Evolutionary conservation across 2,329 filamentous ascomycete species (phyloP).

Genomic region (Mariannaea elegans): DNA sequence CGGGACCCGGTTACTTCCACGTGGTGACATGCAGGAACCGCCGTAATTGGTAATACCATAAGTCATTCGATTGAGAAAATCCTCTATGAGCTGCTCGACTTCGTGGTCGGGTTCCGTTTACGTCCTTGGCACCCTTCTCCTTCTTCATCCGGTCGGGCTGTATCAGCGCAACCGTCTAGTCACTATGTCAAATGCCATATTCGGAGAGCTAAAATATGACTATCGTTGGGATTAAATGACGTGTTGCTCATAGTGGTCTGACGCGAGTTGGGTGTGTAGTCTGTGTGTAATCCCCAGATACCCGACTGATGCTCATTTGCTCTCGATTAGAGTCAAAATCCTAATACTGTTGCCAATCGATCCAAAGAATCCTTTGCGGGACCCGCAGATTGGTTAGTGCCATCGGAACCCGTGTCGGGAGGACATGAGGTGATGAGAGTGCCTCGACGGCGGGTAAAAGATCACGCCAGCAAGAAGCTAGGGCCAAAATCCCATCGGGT

Average conservation of each 20-base stretch:
- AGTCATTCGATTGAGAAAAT: neutral
- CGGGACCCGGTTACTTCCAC: neutral
- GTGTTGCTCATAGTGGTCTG: neutral
- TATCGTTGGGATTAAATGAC: no score
- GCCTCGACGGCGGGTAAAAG: neutral
- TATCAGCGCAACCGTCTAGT: neutral
- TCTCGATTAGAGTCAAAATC: neutral
- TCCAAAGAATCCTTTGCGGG: neutral
- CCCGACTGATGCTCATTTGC: neutral
- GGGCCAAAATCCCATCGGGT: neutral
- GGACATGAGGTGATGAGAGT: neutral
- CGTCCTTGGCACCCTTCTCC: neutral
- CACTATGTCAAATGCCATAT: no score
- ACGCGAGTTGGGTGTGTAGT: no score
- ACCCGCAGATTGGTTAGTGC: slow-evolving; percentile 9
- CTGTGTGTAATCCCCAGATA: no score
- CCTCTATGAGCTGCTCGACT: neutral
- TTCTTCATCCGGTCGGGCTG: neutral
- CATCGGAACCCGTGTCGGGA: slow-evolving; percentile 11
- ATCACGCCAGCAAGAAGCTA: neutral
- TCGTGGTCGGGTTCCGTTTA: slow-evolving; percentile 8
- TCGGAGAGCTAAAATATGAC: no score
- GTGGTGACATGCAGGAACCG: neutral
- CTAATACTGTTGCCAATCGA: neutral
- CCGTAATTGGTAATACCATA: neutral